These are phyloP conservation scores for Thuidium tamariscinum DNA, from an alignment of 225 moss, liverwort and hornwort species.

Conservation along the genomic window DNA sequence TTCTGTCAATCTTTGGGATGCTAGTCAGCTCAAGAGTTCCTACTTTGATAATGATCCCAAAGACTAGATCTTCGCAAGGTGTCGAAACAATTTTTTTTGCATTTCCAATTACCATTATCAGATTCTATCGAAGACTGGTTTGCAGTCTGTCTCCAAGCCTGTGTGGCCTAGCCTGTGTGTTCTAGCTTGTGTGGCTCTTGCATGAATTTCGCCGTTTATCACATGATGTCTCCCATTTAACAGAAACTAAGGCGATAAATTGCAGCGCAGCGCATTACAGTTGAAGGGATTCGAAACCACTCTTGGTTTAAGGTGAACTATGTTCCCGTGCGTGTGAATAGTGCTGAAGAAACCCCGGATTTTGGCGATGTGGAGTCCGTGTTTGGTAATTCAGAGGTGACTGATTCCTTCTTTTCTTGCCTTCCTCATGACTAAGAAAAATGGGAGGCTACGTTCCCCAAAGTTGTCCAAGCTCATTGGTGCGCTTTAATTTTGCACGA, in stretches of 20 bases:
- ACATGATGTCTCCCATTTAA: neutral
- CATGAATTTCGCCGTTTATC: neutral
- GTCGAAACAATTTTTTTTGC: neutral
- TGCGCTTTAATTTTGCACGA: neutral
- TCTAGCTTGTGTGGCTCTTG: neutral
- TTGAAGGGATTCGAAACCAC: conserved; percentile 66
- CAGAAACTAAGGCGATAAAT: conserved; percentile 30
- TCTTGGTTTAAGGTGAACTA: conserved; percentile 76
- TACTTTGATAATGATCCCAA: neutral
- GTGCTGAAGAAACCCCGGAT: conserved; percentile 34
- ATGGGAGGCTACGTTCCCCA: neutral
- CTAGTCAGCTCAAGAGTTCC: neutral
- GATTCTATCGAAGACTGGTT: neutral
- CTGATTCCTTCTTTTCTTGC: neutral
- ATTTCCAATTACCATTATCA: neutral
- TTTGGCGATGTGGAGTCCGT: conserved; percentile 67
- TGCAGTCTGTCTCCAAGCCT: neutral
- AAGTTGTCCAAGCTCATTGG: neutral
- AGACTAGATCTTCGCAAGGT: neutral
- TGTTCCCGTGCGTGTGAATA: conserved; percentile 35
- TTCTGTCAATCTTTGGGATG: neutral
- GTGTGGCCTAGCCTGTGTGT: neutral
- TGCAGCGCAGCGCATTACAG: conserved; percentile 70
- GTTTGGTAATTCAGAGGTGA: conserved; percentile 72
- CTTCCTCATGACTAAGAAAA: neutral